A percentile compares a stretch with the other conserved stretches of the same genome.
Evolutionary conservation across 2,329 filamentous ascomycete species (phyloP).

Genomic region (Paracoccidioides lutzii): DNA sequence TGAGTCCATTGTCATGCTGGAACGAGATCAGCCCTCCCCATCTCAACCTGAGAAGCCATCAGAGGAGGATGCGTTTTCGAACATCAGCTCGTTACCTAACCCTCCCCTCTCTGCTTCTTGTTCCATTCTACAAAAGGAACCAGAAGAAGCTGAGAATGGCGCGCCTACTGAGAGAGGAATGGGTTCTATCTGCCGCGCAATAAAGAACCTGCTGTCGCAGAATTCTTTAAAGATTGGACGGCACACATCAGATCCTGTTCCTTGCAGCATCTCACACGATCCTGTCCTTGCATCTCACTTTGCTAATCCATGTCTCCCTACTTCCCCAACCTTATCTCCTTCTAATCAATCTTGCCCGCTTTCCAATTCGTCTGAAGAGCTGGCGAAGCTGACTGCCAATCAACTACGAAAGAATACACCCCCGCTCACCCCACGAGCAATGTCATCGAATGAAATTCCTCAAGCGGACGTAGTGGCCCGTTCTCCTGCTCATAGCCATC

Average conservation of each 20-base stretch:
- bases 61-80: slow-evolving; percentile 18
- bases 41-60: slow-evolving; percentile 15
- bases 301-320: slow-evolving; percentile 51
- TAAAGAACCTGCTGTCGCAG: slow-evolving; percentile 33
- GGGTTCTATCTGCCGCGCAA: slow-evolving; percentile 31
- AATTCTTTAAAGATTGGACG: slow-evolving; percentile 25
- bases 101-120: slow-evolving; percentile 32
- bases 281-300: slow-evolving; percentile 55
- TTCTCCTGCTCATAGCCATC: slow-evolving; percentile 16
- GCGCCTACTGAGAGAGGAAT: slow-evolving; percentile 26
- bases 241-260: slow-evolving; percentile 38
- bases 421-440: slow-evolving; percentile 75
- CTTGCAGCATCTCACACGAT: slow-evolving; percentile 52
- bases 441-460: slow-evolving; percentile 56
- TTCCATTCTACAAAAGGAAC: slow-evolving; percentile 33
- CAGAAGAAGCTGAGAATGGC: slow-evolving; percentile 29
- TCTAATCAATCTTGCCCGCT: slow-evolving; percentile 27
- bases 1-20: slow-evolving; percentile 32
- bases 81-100: slow-evolving; percentile 28
- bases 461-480: slow-evolving; percentile 16
- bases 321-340: slow-evolving; percentile 34
- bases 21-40: slow-evolving; percentile 24
- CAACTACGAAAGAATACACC: slow-evolving; percentile 70
- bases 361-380: slow-evolving; percentile 33
- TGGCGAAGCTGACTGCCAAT: slow-evolving; percentile 62